Base-by-base conservation (phyloP, 192 early-diverging fungal genomes). In the Backusella circina region DNA sequence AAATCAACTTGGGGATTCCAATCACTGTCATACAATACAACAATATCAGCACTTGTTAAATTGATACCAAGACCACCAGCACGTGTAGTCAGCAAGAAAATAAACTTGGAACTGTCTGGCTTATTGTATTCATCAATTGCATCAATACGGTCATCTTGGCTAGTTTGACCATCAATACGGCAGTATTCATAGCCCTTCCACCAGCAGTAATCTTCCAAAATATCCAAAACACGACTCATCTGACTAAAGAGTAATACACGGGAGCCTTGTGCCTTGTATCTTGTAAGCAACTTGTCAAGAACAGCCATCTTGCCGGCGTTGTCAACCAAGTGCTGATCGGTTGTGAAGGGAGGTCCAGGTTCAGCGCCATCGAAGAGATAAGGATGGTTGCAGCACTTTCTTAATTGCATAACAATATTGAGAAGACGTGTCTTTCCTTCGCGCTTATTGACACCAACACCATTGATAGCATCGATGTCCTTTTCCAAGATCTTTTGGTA, bases 61-160 rank as follows among this genome's bases (percentile, higher is more conserved):
- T 98, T 99, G 81, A 99, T 99, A 70, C 98, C 98, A 30, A 99
- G 88, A 36, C 98, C 98, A 69, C 98, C 98, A 5, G 98, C 98
- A 50, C 98, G 90, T 36, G 98, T 99, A 5, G 98, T 98, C 23
- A 98, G 82, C 79, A 99, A 83, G 73, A 99, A 99, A 41, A 98
- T 91, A 83, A 98, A 98, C 82, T 98, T 99, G 70, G 87, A 88
- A 85, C 94, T 95, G 21, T 87, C 94, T 0, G 94, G 93, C 28
- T 86, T 86, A 83, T 96, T 98, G 86, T 92, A 99, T 72, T 97
- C 98, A 61, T 98, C 95, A 77, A 98, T 99, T 1, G 93, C 89
- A 39, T 84, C 81, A n/a, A 97, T 91, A 47, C 98, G 91, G 54
- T 97, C 95, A 73, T 97, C 96, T 77, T 98, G 97, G 28, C 90